Evolutionary conservation across 1,284 basidiomycete species (phyloP).

Genomic region (Cryptococcus amylolentus): DNA sequence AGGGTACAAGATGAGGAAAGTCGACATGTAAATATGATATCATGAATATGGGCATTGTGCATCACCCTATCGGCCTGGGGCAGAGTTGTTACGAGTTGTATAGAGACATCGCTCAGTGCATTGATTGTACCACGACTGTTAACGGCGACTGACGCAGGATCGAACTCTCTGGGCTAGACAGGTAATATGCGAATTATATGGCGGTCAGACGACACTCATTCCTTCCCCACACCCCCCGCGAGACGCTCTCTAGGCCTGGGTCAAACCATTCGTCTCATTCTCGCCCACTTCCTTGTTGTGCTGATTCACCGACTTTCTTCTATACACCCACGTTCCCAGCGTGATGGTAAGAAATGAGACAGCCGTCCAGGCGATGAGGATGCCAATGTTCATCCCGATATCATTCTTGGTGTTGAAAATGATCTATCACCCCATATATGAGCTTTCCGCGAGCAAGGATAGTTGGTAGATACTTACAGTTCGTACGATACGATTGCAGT

Average conservation of each 20-base stretch:
- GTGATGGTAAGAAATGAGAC: constrained; percentile 50
- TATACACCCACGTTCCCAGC: constrained; percentile 51
- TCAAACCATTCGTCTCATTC: constrained; percentile 15
- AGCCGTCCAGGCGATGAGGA: constrained; percentile 54
- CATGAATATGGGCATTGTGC: too few relatives aligned
- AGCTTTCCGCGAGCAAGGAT: not conserved
- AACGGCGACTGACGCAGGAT: too few relatives aligned
- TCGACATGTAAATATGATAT: too few relatives aligned
- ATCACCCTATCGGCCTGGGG: too few relatives aligned
- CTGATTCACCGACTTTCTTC: constrained; percentile 38
- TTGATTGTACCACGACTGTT: too few relatives aligned
- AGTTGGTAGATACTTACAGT: constrained; percentile 34
- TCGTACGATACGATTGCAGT: constrained; percentile 59
- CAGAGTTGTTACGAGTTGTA: too few relatives aligned
- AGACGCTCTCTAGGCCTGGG: not conserved
- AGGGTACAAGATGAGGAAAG: not conserved
- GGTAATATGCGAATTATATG: too few relatives aligned
- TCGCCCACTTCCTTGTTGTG: constrained; percentile 28
- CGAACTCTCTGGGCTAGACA: too few relatives aligned
- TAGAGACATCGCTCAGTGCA: too few relatives aligned
- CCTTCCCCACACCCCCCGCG: too few relatives aligned
- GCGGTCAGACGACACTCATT: too few relatives aligned
- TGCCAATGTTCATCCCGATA: constrained; percentile 52
- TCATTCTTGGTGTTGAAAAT: constrained; percentile 66
- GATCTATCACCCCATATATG: constrained; percentile 45